Evolutionary conservation across 371 early-diverging fungal genomes (phyloP), one percentile per base, ranked within the genome.

Genomic region (Mortierella sp.): DNA sequence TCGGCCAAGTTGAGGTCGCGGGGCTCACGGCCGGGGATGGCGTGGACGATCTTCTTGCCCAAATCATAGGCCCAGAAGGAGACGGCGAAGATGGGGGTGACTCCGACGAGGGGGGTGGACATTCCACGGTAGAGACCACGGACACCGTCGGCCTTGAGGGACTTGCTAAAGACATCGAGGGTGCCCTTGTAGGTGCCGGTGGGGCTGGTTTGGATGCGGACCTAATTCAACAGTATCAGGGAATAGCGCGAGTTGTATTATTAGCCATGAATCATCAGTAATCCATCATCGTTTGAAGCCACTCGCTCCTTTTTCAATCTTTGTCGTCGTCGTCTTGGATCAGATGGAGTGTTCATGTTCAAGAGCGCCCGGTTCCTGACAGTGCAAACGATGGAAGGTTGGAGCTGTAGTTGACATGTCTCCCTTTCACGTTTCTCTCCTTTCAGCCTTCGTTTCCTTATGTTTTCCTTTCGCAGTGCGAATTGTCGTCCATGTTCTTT

Each of bases 101-200:
- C 95, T 75, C 98, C 98, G 75, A 97, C 93, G 41, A 99, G 89
- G 38, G 98, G 97, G 10, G 99, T 95, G 7, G 96, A 90, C 94
- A 98, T 95, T 77, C 99, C 99, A 71, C 97, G 95, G 91, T 99
- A 99, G 76, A 98, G 91, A 80, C 98, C 98, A 32, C 93, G 88
- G 70, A 97, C 73, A 55, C 99, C 99, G 89, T 97, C 99, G 46
- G 93, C 91, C 88, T 93, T 95, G 68, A 98, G 83, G 35, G 97
- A 97, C 90, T 97, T 93, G 88, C 93, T 93, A 90, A 97, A 95
- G 88, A 96, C 97, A 88, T 99, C 98, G 49, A 94, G 87, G 24
- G 97, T 94, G 82, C 96, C 97, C 80, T 91, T 95, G 93, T 98
- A 98, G 14, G 91, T 70, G 70, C 93, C 92, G 81, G 94, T 92